Percentiles rank a stretch among this genome's conserved stretches.
phyloP scores from a whole-genome alignment of 2,329 filamentous ascomycete genomes.

The Fusarium siculi region DNA sequence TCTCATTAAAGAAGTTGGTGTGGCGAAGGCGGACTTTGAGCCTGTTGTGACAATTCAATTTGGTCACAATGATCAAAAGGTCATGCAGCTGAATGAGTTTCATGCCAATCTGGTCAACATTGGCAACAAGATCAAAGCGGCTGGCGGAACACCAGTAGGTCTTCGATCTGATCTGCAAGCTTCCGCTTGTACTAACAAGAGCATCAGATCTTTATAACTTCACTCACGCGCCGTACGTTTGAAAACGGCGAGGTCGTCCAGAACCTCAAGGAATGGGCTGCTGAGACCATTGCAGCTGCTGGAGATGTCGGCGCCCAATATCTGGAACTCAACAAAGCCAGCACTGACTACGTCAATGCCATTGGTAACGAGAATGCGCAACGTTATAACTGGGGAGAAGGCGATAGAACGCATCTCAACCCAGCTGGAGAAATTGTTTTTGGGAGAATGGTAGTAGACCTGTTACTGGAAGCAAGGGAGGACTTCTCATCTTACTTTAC shows the following conservation, averaged over 20 bases:
- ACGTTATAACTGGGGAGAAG: conserved; percentile 3
- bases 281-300: not conserved
- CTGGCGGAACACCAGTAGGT: conserved; percentile 2
- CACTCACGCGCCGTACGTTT: not conserved
- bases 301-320: not conserved
- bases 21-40: not conserved
- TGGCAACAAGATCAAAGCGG: not conserved
- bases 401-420: conserved; percentile 1
- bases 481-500: not conserved
- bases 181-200: rapidly evolving
- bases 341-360: conserved; percentile 4
- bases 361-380: not conserved
- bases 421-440: conserved; percentile 1
- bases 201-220: conserved; percentile 1
- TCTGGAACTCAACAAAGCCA: conserved; percentile 1
- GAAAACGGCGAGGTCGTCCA: not conserved
- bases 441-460: conserved; percentile 4
- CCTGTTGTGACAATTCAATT: conserved; percentile 6
- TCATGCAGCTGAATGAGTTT: not conserved
- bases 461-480: not conserved
- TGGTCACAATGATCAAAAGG: conserved; percentile 12
- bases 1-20: not conserved
- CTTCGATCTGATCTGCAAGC: rapidly evolving
- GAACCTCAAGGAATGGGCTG: conserved; percentile 15
- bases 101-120: not conserved